Base-by-base conservation (phyloP, 805 yeast genomes). In the Zygosaccharomyces bailii region DNA sequence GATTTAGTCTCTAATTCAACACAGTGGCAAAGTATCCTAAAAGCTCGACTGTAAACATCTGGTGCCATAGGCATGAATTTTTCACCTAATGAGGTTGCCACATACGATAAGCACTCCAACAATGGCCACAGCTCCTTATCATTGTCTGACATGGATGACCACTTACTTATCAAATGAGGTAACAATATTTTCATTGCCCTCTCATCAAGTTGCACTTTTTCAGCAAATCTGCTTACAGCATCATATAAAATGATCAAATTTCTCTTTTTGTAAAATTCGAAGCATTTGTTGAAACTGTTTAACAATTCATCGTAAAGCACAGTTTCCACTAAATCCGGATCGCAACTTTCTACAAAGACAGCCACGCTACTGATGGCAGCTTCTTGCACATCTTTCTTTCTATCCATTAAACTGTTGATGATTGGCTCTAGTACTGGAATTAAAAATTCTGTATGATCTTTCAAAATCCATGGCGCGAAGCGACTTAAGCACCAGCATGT, bases 401-500 rank as follows among this genome's bases (percentile, higher is more conserved):
- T 74, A 63, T 93, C 98, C 53, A 88, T 69, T 18, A 86, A 80
- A 65, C 93, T 84, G 39, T 63, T 69, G 60, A 93, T 75, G 38
- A 93, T 75, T 2, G 93, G 78, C 55, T 84, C 81, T 47, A 93
- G 74, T 0, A 93, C 87, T 4, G 93, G 93, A 45, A 76, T 70
- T 60, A 86, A 83, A 56, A 84, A 84, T 50, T 70, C 75, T 6
- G 88, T 74, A 60, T 78, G 84, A 59, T 85, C 87, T 4, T 73
- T 72, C 39, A 86, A 77, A 17, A 91, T 83, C 96, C 96, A 89
- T 2, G 75, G 57, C 0, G 93, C 76, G 61, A 84, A 93, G 44
- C 98, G 74, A 34, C 96, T 84, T 36, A 93, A 68, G 0, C 98
- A 86, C 99, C 99, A 93, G 69, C 98, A 91, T 0, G 96, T 71